Conservation (phyloP, 163 green algal species). For the Scenedesmus sp. region DNA sequence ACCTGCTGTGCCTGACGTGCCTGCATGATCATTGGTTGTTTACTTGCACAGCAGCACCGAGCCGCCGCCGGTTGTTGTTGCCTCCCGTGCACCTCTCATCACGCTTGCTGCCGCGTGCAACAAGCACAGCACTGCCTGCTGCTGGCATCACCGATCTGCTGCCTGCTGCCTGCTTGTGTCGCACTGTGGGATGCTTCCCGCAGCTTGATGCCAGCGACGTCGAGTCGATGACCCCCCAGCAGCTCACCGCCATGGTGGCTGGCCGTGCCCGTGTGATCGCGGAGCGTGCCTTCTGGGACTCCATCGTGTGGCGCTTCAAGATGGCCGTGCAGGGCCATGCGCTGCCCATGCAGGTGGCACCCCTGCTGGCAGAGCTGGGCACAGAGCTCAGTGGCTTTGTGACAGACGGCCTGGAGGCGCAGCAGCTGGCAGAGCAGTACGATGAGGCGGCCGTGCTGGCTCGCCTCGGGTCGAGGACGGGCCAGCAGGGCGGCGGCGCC, state of each 20-base stretch:
- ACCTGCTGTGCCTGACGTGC: too few species aligned
- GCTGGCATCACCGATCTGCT: neutral
- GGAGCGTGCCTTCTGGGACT: conserved; percentile 86
- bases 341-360: conserved; percentile 46
- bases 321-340: conserved; percentile 40
- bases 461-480: conserved; percentile 15
- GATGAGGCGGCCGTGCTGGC: conserved; percentile 32
- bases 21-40: too few species aligned
- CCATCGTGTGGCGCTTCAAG: conserved; percentile 48
- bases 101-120: neutral
- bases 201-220: conserved; percentile 53
- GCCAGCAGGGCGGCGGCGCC: conserved; percentile 38
- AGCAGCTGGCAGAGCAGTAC: conserved; percentile 44
- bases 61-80: neutral
- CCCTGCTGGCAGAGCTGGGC: conserved; percentile 65
- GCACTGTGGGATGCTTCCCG: neutral
- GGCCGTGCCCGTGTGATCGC: conserved; percentile 69
- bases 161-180: neutral
- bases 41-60: neutral
- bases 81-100: neutral
- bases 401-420: conserved; percentile 43
- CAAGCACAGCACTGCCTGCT: neutral
- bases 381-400: conserved; percentile 61
- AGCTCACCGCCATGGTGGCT: conserved; percentile 57
- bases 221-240: conserved; percentile 51